Percentiles rank a stretch among this genome's conserved stretches.
These are phyloP conservation scores for Phytophthora chlamydospora DNA, from an alignment of 352 stramenopile species.

Conservation along the genomic window DNA sequence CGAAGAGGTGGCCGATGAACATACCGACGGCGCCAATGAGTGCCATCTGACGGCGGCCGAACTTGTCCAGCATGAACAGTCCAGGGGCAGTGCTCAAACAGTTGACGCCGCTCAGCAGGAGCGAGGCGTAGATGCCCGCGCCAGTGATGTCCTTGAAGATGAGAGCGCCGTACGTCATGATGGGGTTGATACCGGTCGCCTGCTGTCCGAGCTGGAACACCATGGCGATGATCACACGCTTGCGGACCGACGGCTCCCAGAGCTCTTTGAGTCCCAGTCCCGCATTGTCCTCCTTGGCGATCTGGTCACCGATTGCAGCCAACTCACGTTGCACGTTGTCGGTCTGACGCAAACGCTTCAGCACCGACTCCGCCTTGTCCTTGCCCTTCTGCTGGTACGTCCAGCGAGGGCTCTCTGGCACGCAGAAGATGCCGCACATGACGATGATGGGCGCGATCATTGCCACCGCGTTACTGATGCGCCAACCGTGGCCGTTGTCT, in stretches of 20 bases:
- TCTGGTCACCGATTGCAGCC: slow-evolving; percentile 41
- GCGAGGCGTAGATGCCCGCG: slow-evolving; percentile 34
- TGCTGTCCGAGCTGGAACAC: slow-evolving; percentile 49
- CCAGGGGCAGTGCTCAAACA: slow-evolving; percentile 37
- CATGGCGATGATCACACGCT: slow-evolving; percentile 39
- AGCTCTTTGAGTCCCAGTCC: slow-evolving; percentile 31
- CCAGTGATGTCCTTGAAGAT: slow-evolving; percentile 43
- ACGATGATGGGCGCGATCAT: slow-evolving; percentile 48
- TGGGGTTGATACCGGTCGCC: slow-evolving; percentile 40
- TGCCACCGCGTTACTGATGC: slow-evolving; percentile 40
- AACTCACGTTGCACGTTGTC: slow-evolving; percentile 42
- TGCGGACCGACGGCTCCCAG: slow-evolving; percentile 28
- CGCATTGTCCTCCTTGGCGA: slow-evolving; percentile 27
- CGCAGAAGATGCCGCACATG: slow-evolving; percentile 38
- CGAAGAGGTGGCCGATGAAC: slow-evolving; percentile 39
- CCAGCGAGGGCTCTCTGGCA: slow-evolving; percentile 36
- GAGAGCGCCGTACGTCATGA: slow-evolving; percentile 39
- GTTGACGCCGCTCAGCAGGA: slow-evolving; percentile 39
- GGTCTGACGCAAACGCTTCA: slow-evolving; percentile 41
- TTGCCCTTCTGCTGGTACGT: slow-evolving; percentile 36
- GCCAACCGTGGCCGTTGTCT: slow-evolving; percentile 35
- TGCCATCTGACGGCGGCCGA: slow-evolving; percentile 36
- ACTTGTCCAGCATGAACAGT: slow-evolving; percentile 32
- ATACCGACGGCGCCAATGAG: slow-evolving; percentile 43
- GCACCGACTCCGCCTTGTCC: slow-evolving; percentile 37